Evolutionary conservation across 129 eudicot species (phyloP), one percentile per base, ranked within the genome.

Genomic region (Escallonia herrerae): DNA sequence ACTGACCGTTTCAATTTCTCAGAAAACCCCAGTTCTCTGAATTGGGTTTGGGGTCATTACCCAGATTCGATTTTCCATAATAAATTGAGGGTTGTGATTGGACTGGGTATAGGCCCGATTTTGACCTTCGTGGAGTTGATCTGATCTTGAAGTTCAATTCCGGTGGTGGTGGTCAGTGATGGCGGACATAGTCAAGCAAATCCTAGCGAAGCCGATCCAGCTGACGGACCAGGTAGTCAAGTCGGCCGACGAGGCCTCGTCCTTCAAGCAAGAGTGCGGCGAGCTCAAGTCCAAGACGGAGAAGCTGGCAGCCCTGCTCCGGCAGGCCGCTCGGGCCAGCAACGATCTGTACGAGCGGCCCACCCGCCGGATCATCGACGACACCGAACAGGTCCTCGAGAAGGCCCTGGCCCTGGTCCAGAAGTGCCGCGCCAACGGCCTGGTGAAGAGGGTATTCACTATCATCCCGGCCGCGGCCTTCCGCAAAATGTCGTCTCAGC

Each of bases 261-360:
- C 65, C 3, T 77, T 77, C 67, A 84, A 77, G 72, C 78, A 70
- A 41, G 86, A 84, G 6, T 84, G 90, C 57, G 48, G 61, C 13
- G 90, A 84, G 54, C 81, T 84, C 38, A 84, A 84, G 12, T 59
- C 79, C 65, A 84, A 84, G 72, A 67, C 86, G 3, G 79, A 75
- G 41, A 84, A 84, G 61, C 83, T 84, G 9, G 75, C 80, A 8
- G 81, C 62, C 5, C 79, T 84, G 15, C 79, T 84, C 65, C 80
- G 90, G 1, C 90, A 84, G 57, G 90, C 90, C 3, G 90, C 90
- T 40, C 81, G 86, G 3, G 80, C 90, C 2, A 77, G 83, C 78
- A 76, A 62, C 60, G 90, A 84, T 56, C 81, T 84, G 9, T 84
- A 84, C 66, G 86, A 84, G 63, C 80, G 90, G 5, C 90, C 90